A percentile compares a stretch with the other conserved stretches of the same genome.
phyloP scores from a whole-genome alignment of 2,329 filamentous ascomycete genomes.

The Phyllosticta citrichinensis region DNA sequence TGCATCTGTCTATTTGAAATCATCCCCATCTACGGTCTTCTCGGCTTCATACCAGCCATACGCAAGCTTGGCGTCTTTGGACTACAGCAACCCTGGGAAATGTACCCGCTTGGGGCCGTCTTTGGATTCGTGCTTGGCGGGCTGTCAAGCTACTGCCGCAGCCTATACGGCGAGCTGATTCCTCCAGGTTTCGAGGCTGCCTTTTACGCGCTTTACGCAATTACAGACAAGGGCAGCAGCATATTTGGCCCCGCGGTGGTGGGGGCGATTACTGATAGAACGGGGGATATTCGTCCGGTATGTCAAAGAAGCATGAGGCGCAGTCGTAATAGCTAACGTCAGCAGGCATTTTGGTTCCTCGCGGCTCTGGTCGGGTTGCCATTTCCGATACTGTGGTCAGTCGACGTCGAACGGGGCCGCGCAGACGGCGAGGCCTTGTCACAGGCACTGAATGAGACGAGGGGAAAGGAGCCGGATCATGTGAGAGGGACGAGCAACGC shows the following conservation, averaged over 20 bases:
- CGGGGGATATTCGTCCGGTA: constrained; percentile 39
- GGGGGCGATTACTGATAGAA: constrained; percentile 74
- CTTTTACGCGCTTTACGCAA: constrained; percentile 93
- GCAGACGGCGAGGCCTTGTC: constrained; percentile 33
- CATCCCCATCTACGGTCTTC: constrained; percentile 82
- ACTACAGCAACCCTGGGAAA: constrained; percentile 91
- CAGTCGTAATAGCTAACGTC: constrained; percentile 1
- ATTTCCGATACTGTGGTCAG: constrained; percentile 71
- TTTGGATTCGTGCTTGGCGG: constrained; percentile 95
- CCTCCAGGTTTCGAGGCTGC: constrained; percentile 90
- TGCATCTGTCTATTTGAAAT: constrained; percentile 86
- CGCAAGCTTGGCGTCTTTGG: constrained; percentile 65
- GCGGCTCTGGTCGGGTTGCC: constrained; percentile 76
- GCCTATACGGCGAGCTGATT: constrained; percentile 85
- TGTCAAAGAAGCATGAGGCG: constrained; percentile 12
- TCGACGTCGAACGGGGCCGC: constrained; percentile 61
- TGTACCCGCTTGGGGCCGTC: constrained; percentile 83
- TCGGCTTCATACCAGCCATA: constrained; percentile 78
- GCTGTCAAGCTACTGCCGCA: constrained; percentile 81
- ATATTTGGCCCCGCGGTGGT: constrained; percentile 93
- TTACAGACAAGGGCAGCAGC: constrained; percentile 92
- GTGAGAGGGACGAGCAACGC: neutral
- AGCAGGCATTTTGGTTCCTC: constrained; percentile 76
- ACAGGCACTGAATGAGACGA: constrained; percentile 22
- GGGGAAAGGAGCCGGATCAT: constrained; percentile 2